Base-by-base conservation (phyloP, 129 eudicot genomes). In the Dittrichia graveolens region DNA sequence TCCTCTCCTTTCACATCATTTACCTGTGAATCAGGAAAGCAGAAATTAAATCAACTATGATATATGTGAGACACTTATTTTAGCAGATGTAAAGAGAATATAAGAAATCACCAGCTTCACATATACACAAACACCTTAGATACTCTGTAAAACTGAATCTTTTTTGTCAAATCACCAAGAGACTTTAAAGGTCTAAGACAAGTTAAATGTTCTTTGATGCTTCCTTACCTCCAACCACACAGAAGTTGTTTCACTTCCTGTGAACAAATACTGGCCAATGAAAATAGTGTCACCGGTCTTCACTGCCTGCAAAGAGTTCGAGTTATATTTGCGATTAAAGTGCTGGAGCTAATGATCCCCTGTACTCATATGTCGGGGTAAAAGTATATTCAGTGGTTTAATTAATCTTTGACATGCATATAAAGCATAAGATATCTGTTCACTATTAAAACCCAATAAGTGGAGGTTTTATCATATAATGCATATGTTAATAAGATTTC, bases 181-280 rank as follows among this genome's bases (percentile, higher is more conserved):
- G 19, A 39, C 3, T 69, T 4, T 8, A 46, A 24, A 19, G 16
- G 53, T 47, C 38, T 37, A 48, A 72, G 10, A 65, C 15, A 40
- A 52, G 56, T 16, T 8, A 44, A 49, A 64, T 2, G 16, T 14
- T 50, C 38, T 47, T 15, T 12, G 1, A 11, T 7, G 10, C 15
- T 24, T 11, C 8, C 78, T 78, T 76, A 91, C 95, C 96, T 91
- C 97, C 72, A 91, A 80, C 92, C 95, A 91, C 15, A 88, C 84
- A 14, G 92, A 91, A 61, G 97, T 91, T 63, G 92, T 91, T 73
- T 91, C 97, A 78, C 83, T 91, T 76, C 95, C 92, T 19, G 97
- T 85, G 70, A 91, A 91, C 79, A 91, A 63, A 79, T 91, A 91
- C 65, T 91, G 96, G 34, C 97, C 95, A 47, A 91, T 88, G 78